These are phyloP conservation scores for Lecanicillium sp. DNA, from an alignment of 2,329 filamentous ascomycete species.

Conservation along the genomic window DNA sequence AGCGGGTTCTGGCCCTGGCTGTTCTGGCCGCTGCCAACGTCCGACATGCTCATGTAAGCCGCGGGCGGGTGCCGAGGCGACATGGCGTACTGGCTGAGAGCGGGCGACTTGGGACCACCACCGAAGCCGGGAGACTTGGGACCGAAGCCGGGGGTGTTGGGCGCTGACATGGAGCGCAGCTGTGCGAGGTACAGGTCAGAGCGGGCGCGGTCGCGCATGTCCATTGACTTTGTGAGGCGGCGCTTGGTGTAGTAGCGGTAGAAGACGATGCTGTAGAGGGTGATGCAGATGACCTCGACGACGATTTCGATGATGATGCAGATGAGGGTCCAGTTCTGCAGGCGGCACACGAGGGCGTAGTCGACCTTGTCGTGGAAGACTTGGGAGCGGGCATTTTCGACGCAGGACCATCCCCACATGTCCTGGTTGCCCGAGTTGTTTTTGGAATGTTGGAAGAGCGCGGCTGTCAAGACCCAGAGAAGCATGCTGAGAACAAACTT, in stretches of 20 bases:
- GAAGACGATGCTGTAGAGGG: conserved; percentile 90
- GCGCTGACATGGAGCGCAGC: conserved; percentile 76
- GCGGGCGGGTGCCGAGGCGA: conserved; percentile 54
- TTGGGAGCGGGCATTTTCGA: conserved; percentile 72
- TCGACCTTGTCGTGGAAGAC: conserved; percentile 75
- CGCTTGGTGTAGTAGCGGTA: conserved; percentile 97
- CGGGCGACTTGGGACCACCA: conserved; percentile 31
- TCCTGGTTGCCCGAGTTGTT: conserved; percentile 68
- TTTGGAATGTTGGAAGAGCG: conserved; percentile 71
- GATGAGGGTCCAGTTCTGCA: conserved; percentile 90
- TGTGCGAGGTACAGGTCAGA: conserved; percentile 91
- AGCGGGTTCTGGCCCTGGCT: conserved; percentile 35
- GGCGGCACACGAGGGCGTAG: conserved; percentile 84
- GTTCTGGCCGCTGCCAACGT: no score
- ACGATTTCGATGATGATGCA: conserved; percentile 97
- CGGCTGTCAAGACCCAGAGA: conserved; percentile 86
- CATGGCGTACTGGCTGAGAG: conserved; percentile 40
- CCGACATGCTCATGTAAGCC: conserved; percentile 40
- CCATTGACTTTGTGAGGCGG: conserved; percentile 93
- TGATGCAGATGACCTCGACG: conserved; percentile 83
- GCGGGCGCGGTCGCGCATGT: conserved; percentile 85
- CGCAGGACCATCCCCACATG: conserved; percentile 98
- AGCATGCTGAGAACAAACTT: conserved; percentile 80
- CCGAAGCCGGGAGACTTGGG: conserved; percentile 53
- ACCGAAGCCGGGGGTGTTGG: conserved; percentile 86